Conservation (phyloP, 2,329 filamentous ascomycete genomes). For the Ophiosphaerella korrae region DNA sequence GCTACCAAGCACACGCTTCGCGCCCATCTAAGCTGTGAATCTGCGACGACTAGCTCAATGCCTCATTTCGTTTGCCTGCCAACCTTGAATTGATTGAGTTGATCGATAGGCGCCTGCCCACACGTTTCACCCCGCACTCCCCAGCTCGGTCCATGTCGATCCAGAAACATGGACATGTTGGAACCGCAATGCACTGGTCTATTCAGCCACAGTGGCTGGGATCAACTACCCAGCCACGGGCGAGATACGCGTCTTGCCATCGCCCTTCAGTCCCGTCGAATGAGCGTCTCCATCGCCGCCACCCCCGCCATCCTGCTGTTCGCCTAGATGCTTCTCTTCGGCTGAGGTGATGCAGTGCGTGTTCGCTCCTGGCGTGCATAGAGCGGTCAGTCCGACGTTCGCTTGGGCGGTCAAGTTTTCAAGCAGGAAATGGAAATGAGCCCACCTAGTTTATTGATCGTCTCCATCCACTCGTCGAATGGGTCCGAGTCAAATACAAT, state of each 20-base stretch:
- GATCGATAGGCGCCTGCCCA: neutral
- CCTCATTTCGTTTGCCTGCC: slow-evolving; percentile 19
- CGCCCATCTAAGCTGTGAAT: no score
- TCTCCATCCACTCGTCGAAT: slow-evolving; percentile 92
- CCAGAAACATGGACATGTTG: slow-evolving; percentile 1
- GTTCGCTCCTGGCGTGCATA: slow-evolving; percentile 62
- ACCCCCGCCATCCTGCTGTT: slow-evolving; percentile 42
- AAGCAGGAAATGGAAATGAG: slow-evolving; percentile 11
- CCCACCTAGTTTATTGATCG: slow-evolving; percentile 86
- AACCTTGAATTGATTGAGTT: slow-evolving; percentile 2
- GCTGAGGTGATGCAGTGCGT: slow-evolving; percentile 86
- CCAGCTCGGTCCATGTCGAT: slow-evolving; percentile 1
- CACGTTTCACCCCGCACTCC: slow-evolving; percentile 14
- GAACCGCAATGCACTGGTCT: no score
- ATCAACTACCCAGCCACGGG: slow-evolving; percentile 36
- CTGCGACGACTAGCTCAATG: no score
- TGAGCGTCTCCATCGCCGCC: slow-evolving; percentile 16
- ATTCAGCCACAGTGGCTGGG: no score
- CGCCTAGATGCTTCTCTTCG: slow-evolving; percentile 69
- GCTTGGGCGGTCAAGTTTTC: slow-evolving; percentile 6
- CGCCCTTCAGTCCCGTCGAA: no score
- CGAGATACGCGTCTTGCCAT: slow-evolving; percentile 26
- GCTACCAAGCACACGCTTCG: no score
- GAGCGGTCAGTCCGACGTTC: slow-evolving; percentile 24
- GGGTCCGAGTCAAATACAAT: slow-evolving; percentile 74